A percentile compares a stretch with the other conserved stretches of the same genome.
Conservation (phyloP, 2,329 filamentous ascomycete genomes). For the Ophiocordyceps camponoti-saundersi region DNA sequence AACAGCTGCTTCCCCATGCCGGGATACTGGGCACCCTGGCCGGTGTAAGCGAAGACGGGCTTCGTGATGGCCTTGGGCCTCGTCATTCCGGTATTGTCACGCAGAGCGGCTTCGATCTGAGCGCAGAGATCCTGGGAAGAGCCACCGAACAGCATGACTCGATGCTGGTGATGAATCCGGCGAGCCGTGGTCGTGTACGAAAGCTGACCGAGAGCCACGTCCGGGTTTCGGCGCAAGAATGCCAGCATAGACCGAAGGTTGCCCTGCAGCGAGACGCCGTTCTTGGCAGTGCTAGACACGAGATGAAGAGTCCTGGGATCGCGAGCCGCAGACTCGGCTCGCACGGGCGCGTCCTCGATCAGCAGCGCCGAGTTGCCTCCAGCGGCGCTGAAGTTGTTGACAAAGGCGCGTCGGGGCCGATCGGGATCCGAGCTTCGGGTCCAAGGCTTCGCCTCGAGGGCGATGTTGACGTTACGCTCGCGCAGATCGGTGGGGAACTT, state of each 20-base stretch:
- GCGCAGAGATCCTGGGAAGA: background rate
- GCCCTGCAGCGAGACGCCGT: constrained; percentile 8
- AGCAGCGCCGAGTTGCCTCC: constrained; percentile 55
- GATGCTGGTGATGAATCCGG: constrained; percentile 2
- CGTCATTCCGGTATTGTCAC: background rate
- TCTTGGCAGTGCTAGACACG: constrained; percentile 5
- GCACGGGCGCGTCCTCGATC: constrained; percentile 39
- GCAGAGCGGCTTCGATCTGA: background rate
- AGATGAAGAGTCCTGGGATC: constrained; percentile 17
- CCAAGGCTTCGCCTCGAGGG: constrained; percentile 34
- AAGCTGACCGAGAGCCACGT: constrained; percentile 22
- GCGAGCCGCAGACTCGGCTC: constrained; percentile 9
- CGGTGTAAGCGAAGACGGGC: constrained; percentile 21
- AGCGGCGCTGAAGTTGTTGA: constrained; percentile 58
- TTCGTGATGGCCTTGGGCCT: background rate
- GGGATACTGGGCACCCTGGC: constrained; percentile 18
- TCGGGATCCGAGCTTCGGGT: constrained; percentile 18
- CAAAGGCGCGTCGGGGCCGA: constrained; percentile 29
- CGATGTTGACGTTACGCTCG: constrained; percentile 41
- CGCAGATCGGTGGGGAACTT: constrained; percentile 39
- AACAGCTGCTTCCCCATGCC: constrained; percentile 15
- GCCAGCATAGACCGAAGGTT: constrained; percentile 13
- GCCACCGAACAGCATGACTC: background rate
- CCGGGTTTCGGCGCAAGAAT: constrained; percentile 22
- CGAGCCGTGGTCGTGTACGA: constrained; percentile 38